A percentile compares a stretch with the other conserved stretches of the same genome.
phyloP scores from a whole-genome alignment of 345 rosid genomes.

The Balakata baccata region DNA sequence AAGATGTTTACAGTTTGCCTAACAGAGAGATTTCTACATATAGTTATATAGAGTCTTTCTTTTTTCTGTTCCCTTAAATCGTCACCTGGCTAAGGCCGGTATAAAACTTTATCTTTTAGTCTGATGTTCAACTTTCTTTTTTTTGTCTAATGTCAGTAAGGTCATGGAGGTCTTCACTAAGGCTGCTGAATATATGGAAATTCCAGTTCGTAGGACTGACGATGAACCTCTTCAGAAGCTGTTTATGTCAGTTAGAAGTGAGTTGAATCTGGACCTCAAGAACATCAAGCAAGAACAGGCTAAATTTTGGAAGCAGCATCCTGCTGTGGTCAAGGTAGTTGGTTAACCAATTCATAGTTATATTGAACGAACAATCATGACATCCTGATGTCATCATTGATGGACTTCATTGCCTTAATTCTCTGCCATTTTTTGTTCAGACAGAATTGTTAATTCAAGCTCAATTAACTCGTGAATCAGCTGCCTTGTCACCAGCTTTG shows the following conservation, averaged over 20 bases:
- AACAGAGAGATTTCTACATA: background rate
- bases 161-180: constrained; percentile 96
- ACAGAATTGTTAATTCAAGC: constrained; percentile 98
- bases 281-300: constrained; percentile 99
- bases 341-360: constrained; percentile 11
- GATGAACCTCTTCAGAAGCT: constrained; percentile 96
- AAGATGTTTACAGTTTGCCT: background rate
- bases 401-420: constrained; percentile 14
- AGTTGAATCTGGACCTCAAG: constrained; percentile 87
- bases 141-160: constrained; percentile 50
- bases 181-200: constrained; percentile 97
- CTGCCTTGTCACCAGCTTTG: constrained; percentile 73
- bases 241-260: constrained; percentile 93
- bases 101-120: background rate
- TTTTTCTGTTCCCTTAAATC: background rate
- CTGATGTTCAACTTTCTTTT: background rate
- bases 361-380: constrained; percentile 1
- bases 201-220: constrained; percentile 92
- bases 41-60: background rate
- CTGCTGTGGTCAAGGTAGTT: constrained; percentile 86
- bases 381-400: constrained; percentile 8
- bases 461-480: constrained; percentile 78
- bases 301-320: constrained; percentile 98
- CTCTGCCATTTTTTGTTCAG: constrained; percentile 35
- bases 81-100: background rate